A percentile compares a stretch with the other conserved stretches of the same genome.
These are phyloP conservation scores for Acer negundo DNA, from an alignment of 345 rosid genomes.

Conservation along the genomic window DNA sequence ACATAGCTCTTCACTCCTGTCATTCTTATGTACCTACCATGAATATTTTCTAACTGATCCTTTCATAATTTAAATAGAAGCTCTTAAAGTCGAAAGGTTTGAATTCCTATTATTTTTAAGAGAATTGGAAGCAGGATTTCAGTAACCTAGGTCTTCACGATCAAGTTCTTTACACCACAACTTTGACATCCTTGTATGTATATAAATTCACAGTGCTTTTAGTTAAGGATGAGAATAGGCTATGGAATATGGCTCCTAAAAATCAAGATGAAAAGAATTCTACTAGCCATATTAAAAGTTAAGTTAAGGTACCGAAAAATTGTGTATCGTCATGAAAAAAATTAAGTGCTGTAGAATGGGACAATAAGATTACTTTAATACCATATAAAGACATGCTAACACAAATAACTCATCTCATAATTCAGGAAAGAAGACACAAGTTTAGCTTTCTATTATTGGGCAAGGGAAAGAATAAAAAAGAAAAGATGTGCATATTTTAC, in stretches of 20 bases:
- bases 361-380: not conserved
- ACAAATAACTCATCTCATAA: not conserved
- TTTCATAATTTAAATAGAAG: not conserved
- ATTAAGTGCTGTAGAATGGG: not conserved
- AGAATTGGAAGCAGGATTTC: not conserved
- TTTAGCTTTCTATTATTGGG: conserved; percentile 15
- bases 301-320: not conserved
- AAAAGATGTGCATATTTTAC: conserved; percentile 23
- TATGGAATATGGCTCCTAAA: not conserved
- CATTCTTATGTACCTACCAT: not conserved
- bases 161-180: not conserved
- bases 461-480: conserved; percentile 10
- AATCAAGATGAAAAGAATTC: not conserved
- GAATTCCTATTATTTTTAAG: not conserved
- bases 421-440: not conserved
- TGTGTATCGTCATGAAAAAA: not conserved
- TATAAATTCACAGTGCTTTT: not conserved
- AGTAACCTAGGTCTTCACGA: not conserved
- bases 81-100: not conserved
- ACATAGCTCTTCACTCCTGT: not conserved
- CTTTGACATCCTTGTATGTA: not conserved
- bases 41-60: not conserved
- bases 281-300: not conserved
- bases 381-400: not conserved
- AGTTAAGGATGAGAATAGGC: not conserved